Percentiles rank a stretch among this genome's conserved stretches.
Conservation (phyloP, 179 eudicot species). For the Pouteria campechiana region DNA sequence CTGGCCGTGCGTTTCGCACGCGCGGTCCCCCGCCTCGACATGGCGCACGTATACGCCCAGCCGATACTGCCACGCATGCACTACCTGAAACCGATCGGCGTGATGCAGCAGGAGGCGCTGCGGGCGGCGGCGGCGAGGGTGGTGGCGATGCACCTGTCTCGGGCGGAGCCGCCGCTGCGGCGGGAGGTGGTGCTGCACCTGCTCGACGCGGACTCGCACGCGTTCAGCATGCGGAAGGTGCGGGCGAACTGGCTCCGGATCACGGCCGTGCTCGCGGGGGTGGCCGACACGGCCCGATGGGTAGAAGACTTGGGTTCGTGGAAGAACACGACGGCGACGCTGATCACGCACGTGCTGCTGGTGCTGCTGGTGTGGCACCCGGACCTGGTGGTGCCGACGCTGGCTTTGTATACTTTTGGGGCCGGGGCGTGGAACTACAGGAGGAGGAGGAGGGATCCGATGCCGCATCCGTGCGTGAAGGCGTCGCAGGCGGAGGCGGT, state of each 20-base stretch:
- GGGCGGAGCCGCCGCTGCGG: constrained; percentile 83
- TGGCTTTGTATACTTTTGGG: constrained; percentile 69
- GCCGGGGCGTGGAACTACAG: constrained; percentile 86
- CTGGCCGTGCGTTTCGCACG: constrained; percentile 65
- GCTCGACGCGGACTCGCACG: constrained; percentile 63
- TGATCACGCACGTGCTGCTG: constrained; percentile 72
- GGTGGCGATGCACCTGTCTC: constrained; percentile 46
- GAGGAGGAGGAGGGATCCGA: constrained; percentile 30
- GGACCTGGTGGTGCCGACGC: constrained; percentile 68
- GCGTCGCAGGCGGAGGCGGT: constrained; percentile 55
- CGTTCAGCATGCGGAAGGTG: constrained; percentile 86
- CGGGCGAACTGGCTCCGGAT: constrained; percentile 81
- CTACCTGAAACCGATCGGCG: constrained; percentile 65
- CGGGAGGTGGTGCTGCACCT: constrained; percentile 60
- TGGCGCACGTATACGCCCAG: constrained; percentile 69
- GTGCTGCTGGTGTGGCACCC: constrained; percentile 93
- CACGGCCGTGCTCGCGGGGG: constrained; percentile 52
- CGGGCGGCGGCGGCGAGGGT: constrained; percentile 47
- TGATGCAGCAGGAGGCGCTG: constrained; percentile 66
- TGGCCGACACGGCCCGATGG: constrained; percentile 64
- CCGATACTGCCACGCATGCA: constrained; percentile 81
- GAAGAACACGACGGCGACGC: constrained; percentile 81
- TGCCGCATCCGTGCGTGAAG: constrained; percentile 70
- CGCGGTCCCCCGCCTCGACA: constrained; percentile 45
- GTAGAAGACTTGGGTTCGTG: constrained; percentile 79